Evolutionary conservation across 495 filamentous ascomycete species (phyloP).

Genomic region (Podospora didyma): DNA sequence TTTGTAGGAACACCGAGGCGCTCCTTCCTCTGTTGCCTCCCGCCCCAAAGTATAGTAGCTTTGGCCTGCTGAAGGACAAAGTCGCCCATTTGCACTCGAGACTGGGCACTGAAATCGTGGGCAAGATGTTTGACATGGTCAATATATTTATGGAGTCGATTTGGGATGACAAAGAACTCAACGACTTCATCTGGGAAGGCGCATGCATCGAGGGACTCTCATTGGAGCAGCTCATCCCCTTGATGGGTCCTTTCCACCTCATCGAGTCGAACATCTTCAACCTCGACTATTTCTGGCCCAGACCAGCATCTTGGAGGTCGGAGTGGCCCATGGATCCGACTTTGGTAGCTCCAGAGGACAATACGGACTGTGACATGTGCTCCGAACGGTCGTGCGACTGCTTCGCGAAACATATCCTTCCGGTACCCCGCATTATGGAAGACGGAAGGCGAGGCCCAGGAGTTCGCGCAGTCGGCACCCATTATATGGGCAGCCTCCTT

Average conservation of each 20-base stretch:
- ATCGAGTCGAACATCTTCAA: conserved; percentile 17
- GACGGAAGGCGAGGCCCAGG: conserved; percentile 16
- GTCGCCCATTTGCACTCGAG: conserved; percentile 17
- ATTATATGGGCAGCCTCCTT: conserved; percentile 11
- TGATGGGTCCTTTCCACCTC: conserved; percentile 16
- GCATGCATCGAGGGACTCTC: conserved; percentile 10
- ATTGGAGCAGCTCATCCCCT: conserved; percentile 11
- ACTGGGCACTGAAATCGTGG: conserved; percentile 14
- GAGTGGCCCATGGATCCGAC: conserved; percentile 25
- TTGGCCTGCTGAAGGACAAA: conserved; percentile 21
- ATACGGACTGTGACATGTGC: conserved; percentile 18
- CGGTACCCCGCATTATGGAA: conserved; percentile 19
- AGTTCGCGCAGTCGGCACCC: conserved; percentile 15
- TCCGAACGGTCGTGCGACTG: conserved; percentile 18
- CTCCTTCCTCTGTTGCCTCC: conserved; percentile 22
- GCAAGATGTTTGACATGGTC: conserved; percentile 19
- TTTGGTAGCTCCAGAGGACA: conserved; percentile 4
- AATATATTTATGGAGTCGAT: conserved; percentile 15
- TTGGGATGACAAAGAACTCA: conserved; percentile 18
- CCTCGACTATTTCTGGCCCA: conserved; percentile 11
- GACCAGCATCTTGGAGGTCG: conserved; percentile 18
- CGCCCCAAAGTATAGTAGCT: conserved; percentile 7
- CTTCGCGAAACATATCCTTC: conserved; percentile 5
- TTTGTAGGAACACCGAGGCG: conserved; percentile 20
- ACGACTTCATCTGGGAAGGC: conserved; percentile 26